phyloP scores from a whole-genome alignment of 306 rosid genomes.

The Adenanthera pavonina region DNA sequence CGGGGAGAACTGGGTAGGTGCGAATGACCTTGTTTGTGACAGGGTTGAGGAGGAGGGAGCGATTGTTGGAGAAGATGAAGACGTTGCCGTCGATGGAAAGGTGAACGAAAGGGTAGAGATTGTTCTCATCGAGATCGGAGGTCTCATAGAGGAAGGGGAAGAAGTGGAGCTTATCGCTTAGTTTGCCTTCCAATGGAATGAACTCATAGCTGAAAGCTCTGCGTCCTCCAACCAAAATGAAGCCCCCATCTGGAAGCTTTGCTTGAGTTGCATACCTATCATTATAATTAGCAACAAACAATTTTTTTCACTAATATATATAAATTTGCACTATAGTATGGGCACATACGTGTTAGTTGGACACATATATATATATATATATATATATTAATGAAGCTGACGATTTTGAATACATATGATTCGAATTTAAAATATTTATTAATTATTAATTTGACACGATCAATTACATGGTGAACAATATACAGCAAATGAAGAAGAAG shows the following conservation, averaged over 20 bases:
- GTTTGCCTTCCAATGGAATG: constrained; percentile 58
- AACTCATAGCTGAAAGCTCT: constrained; percentile 68
- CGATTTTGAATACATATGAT: no score
- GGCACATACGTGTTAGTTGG: no score
- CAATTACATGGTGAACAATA: not conserved
- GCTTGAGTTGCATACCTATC: constrained; percentile 61
- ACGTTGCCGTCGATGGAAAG: constrained; percentile 72
- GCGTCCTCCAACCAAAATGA: constrained; percentile 77
- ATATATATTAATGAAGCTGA: no score
- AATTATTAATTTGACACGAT: not conserved
- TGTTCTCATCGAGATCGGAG: constrained; percentile 85
- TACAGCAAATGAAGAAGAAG: not conserved
- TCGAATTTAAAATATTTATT: no score
- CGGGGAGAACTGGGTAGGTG: constrained; percentile 55
- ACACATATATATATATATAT: no score
- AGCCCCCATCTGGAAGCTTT: constrained; percentile 57
- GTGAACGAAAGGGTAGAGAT: constrained; percentile 82
- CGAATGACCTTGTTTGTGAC: constrained; percentile 46
- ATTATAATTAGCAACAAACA: not conserved
- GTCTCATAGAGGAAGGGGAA: constrained; percentile 73
- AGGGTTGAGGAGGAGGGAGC: constrained; percentile 72
- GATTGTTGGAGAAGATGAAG: constrained; percentile 77
- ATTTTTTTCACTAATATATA: not conserved
- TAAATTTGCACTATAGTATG: no score
- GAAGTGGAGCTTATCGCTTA: not conserved